Evolutionary conservation across 2,329 filamentous ascomycete species (phyloP).

Genomic region (Fusarium compactum): DNA sequence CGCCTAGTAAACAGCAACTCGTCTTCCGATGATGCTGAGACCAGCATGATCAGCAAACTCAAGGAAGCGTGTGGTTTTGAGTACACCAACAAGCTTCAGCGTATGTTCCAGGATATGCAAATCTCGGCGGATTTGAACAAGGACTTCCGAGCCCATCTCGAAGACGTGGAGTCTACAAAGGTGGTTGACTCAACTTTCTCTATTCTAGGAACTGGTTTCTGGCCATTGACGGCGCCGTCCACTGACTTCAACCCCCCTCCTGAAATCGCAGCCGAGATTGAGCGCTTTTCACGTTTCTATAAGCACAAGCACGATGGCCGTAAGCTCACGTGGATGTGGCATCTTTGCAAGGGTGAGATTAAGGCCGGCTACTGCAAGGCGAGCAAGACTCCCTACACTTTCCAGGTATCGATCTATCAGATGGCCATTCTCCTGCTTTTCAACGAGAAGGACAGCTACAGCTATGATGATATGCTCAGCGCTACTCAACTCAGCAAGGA

Average conservation of each 20-base stretch:
- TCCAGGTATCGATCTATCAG: conserved; percentile 97
- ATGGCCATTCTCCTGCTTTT: conserved; percentile 96
- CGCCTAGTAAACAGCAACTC: conserved; percentile 95
- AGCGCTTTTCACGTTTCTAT: conserved; percentile 92
- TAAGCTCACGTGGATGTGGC: conserved; percentile 98
- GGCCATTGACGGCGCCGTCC: conserved; percentile 88
- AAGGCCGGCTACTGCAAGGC: conserved; percentile 92
- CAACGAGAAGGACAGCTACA: conserved; percentile 88
- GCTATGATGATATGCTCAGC: conserved; percentile 88
- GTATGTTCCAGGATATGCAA: conserved; percentile 99
- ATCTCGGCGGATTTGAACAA: conserved; percentile 97
- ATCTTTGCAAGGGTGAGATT: conserved; percentile 96
- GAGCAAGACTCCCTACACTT: conserved; percentile 92
- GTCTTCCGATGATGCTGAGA: conserved; percentile 96
- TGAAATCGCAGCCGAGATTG: conserved; percentile 87
- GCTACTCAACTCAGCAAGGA: conserved; percentile 85
- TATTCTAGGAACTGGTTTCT: conserved; percentile 95
- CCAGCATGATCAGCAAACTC: conserved; percentile 98
- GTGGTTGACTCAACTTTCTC: conserved; percentile 88
- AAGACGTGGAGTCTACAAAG: conserved; percentile 69
- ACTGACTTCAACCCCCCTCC: conserved; percentile 90
- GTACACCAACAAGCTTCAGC: conserved; percentile 98
- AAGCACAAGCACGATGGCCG: conserved; percentile 96
- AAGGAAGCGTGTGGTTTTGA: conserved; percentile 99
- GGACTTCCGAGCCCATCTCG: conserved; percentile 82